Evolutionary conservation across 1,284 basidiomycete genomes (phyloP).

Genomic region (Trametes hirsuta): DNA sequence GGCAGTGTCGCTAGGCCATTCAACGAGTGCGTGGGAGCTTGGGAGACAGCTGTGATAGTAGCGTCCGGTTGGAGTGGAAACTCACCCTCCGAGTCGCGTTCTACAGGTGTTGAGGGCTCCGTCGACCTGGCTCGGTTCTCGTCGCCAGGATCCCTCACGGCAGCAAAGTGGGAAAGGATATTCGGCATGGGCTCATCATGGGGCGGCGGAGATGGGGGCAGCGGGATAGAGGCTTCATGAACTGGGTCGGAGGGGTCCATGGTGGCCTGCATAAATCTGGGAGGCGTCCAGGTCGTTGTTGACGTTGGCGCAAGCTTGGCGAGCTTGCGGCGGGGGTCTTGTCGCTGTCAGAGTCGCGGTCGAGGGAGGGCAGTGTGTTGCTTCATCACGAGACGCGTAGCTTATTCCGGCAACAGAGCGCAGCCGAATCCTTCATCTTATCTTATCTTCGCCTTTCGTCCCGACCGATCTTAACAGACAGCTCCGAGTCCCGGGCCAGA

Average conservation of each 20-base stretch:
- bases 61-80: conserved; percentile 2
- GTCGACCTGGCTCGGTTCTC: conserved; percentile 24
- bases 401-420: conserved; percentile 15
- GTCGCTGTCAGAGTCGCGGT: conserved; percentile 11
- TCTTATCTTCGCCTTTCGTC: neutral
- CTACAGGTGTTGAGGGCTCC: conserved; percentile 3
- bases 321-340: conserved; percentile 1
- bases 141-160: conserved; percentile 25
- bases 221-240: conserved; percentile 31
- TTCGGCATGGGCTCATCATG: conserved; percentile 26
- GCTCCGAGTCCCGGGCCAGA: too few species aligned
- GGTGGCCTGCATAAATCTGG: conserved; percentile 7
- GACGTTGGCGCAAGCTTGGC: conserved; percentile 15
- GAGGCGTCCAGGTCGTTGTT: conserved; percentile 16
- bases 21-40: conserved; percentile 2
- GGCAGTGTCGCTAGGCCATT: neutral
- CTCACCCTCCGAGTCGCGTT: conserved; percentile 9
- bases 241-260: conserved; percentile 33
- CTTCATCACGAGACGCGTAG: conserved; percentile 30
- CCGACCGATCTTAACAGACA: too few species aligned
- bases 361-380: conserved; percentile 19
- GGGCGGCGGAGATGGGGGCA: conserved; percentile 32
- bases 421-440: conserved; percentile 4
- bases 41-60: neutral
- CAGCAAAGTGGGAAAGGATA: conserved; percentile 16